Conservation (phyloP, 2,329 filamentous ascomycete genomes). For the Aureobasidium mangrovei region DNA sequence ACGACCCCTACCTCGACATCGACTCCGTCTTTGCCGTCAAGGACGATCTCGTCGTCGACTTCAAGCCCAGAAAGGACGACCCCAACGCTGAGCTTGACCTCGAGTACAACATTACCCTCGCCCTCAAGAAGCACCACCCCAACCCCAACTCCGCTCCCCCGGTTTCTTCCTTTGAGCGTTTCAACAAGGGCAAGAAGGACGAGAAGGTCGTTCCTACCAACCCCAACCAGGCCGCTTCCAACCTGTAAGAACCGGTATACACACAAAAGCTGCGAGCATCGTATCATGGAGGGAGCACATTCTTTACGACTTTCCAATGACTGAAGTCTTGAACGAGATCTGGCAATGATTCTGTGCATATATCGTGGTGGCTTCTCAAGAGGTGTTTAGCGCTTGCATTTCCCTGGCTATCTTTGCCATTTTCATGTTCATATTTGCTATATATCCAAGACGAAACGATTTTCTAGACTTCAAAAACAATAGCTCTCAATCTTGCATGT, state of each 20-base stretch:
- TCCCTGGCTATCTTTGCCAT: not conserved
- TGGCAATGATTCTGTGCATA: not conserved
- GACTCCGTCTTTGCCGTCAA: conserved; percentile 56
- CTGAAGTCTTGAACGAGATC: not conserved
- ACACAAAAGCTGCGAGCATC: not conserved
- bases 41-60: conserved; percentile 51
- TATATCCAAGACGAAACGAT: conserved; percentile 7
- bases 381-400: not conserved
- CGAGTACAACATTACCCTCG: conserved; percentile 41
- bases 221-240: conserved; percentile 7
- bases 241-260: not conserved
- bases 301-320: not conserved
- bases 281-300: not conserved
- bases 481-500: no score
- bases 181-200: not conserved
- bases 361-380: not conserved
- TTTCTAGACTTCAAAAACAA: no score
- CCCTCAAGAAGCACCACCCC: conserved; percentile 13
- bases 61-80: conserved; percentile 43
- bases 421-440: conserved; percentile 3
- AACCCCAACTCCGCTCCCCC: conserved; percentile 14
- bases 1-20: conserved; percentile 49
- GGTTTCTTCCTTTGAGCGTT: conserved; percentile 5
- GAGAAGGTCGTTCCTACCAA: not conserved
- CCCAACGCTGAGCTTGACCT: conserved; percentile 48